phyloP scores from a whole-genome alignment of 2,329 filamentous ascomycete genomes.

The Cercospora sojina region DNA sequence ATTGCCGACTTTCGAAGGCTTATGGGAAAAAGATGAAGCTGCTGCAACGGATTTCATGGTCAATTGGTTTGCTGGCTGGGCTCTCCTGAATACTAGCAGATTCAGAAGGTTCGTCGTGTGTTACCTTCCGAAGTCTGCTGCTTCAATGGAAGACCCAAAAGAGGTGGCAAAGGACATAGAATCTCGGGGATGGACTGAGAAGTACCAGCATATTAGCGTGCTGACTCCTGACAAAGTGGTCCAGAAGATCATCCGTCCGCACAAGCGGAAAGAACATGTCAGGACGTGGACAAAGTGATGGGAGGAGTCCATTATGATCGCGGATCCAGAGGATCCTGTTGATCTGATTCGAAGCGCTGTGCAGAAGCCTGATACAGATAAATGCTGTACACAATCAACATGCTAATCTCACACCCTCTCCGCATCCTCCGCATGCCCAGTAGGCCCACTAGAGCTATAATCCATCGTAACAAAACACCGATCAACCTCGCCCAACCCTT shows the following conservation, averaged over 20 bases:
- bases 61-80: constrained; percentile 38
- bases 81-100: constrained; percentile 23
- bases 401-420: constrained; percentile 13
- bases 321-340: too few species aligned
- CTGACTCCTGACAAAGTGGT: constrained; percentile 19
- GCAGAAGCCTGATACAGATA: background rate
- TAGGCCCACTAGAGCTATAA: constrained; percentile 45
- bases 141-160: background rate
- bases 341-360: background rate
- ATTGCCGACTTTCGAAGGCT: constrained; percentile 27
- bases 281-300: background rate
- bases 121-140: constrained; percentile 24
- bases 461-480: constrained; percentile 54
- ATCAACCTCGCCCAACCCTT: constrained; percentile 55
- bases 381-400: background rate
- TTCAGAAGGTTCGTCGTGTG: constrained; percentile 36
- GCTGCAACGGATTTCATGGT: constrained; percentile 35
- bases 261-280: background rate
- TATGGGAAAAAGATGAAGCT: constrained; percentile 30
- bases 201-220: constrained; percentile 33
- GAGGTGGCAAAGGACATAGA: constrained; percentile 19
- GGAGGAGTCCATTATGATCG: background rate
- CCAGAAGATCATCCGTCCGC: background rate
- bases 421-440: constrained; percentile 42
- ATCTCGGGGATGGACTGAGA: constrained; percentile 30